Evolutionary conservation across 768 basidiomycete genomes (phyloP), one percentile per base, ranked within the genome.

Genomic region (Auriculariales sp.): DNA sequence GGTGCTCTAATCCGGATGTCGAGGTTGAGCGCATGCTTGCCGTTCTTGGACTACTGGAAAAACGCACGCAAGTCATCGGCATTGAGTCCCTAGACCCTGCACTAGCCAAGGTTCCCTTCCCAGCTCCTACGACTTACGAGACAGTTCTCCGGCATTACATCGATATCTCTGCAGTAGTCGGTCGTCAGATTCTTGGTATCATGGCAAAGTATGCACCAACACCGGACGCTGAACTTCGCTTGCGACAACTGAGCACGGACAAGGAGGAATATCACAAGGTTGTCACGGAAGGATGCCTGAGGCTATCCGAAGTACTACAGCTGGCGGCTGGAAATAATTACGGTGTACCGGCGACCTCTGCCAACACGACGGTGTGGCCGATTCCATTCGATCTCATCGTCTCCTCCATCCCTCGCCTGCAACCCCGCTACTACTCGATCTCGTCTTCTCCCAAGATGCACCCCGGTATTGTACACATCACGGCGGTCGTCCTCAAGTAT

Each of bases 31-130:
- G 93, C 50, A 76, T 95, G 24, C 75, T 99, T 17, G 82, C 77
- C 54, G 76, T 83, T 33, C 81, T 99, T 45, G 94, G 92, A 24
- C 73, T 99, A 10, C 72, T 74, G 55, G 45, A 47, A 1, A 88
- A 88, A 69, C 77, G 78, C 60, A 81, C 93, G 63, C 72, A 74
- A 32, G 78, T 91, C 45, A 89, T 99, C 58, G 78, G 81, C 55
- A 90, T 99, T 52, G 91, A 92, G 61, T 94, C 91, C n/a, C 79
- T 98, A 52, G 94, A 99, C 60, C 94, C 95, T 17, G 91, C 93
- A 14, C 74, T 99, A 28, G 94, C 94, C 51, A 98, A 98, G 66
- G 93, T 98, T 51, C 94, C 94, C 15, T 99, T 98, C 82, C 94
- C 95, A 11, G 86, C 92, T 17, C 94, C 94, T 1, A 92, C 93